A percentile compares a stretch with the other conserved stretches of the same genome.
Evolutionary conservation across 768 basidiomycete genomes (phyloP).

Genomic region (Tylopilus plumbeoviolaceoides): DNA sequence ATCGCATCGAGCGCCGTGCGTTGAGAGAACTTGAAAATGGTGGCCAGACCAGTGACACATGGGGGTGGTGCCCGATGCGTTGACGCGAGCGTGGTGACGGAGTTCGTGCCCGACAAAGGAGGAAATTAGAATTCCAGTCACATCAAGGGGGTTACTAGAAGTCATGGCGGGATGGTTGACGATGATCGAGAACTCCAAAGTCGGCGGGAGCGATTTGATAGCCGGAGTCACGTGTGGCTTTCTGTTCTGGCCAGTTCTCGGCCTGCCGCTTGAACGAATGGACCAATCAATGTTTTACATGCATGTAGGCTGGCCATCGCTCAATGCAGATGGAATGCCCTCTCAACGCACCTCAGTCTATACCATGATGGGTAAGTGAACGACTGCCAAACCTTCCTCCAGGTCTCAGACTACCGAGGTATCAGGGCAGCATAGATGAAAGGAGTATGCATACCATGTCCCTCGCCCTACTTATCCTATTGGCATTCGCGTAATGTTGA

Average conservation of each 20-base stretch:
- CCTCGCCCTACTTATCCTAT: too few relatives aligned
- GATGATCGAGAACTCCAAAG: too few relatives aligned
- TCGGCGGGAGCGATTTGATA: not conserved
- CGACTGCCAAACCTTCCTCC: not conserved
- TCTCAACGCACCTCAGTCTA: not conserved
- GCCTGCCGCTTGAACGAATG: not conserved
- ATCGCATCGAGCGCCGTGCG: slow-evolving; percentile 6
- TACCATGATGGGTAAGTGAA: not conserved
- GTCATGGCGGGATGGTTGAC: not conserved
- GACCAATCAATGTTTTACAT: not conserved
- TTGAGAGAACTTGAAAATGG: not conserved
- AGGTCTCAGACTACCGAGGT: not conserved
- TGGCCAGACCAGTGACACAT: not conserved
- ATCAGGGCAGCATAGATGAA: not conserved
- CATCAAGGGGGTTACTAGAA: not conserved
- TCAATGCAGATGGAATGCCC: not conserved
- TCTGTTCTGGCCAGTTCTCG: not conserved
- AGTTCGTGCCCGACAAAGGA: not conserved
- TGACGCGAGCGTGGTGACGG: not conserved
- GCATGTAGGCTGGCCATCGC: too few relatives aligned
- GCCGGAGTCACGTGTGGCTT: not conserved
- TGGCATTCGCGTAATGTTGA: not conserved
- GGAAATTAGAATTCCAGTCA: not conserved
- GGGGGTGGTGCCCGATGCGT: not conserved
- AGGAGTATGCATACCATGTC: not conserved